phyloP scores from a whole-genome alignment of 2,329 filamentous ascomycete genomes.

The Zymoseptoria ardabiliae region DNA sequence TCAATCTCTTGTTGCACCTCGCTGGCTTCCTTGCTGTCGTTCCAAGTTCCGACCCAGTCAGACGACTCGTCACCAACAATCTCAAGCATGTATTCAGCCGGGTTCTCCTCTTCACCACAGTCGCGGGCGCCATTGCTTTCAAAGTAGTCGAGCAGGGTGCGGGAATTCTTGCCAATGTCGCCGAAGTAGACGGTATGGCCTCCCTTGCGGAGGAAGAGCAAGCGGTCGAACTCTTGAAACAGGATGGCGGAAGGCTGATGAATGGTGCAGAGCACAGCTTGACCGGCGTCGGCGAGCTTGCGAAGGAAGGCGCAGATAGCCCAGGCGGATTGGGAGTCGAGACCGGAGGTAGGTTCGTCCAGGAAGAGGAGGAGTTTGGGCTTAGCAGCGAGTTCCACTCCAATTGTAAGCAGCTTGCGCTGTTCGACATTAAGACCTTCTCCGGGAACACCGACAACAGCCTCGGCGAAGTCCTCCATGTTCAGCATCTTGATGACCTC shows the following conservation, averaged over 20 bases:
- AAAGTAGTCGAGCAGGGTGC: conserved; percentile 46
- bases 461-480: conserved; percentile 59
- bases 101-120: conserved; percentile 55
- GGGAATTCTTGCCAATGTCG: conserved; percentile 38
- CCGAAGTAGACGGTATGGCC: conserved; percentile 44
- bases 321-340: conserved; percentile 58
- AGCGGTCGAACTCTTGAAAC: conserved; percentile 40
- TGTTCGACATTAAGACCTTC: conserved; percentile 56
- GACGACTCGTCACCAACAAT: conserved; percentile 32
- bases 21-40: conserved; percentile 24
- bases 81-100: conserved; percentile 69
- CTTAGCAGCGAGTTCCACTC: conserved; percentile 34
- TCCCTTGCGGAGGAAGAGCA: conserved; percentile 38
- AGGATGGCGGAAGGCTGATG: conserved; percentile 41
- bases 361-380: conserved; percentile 57
- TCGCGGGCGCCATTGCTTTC: conserved; percentile 54
- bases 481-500: conserved; percentile 59
- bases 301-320: conserved; percentile 56
- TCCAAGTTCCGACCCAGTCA: conserved; percentile 39
- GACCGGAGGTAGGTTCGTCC: conserved; percentile 52
- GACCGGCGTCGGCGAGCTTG: conserved; percentile 48
- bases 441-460: conserved; percentile 55
- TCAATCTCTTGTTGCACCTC: conserved; percentile 34
- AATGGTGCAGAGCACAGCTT: conserved; percentile 42
- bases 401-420: conserved; percentile 55